Base-by-base conservation (phyloP, 202 grass and related monocot species). In the Carex arenaria region DNA sequence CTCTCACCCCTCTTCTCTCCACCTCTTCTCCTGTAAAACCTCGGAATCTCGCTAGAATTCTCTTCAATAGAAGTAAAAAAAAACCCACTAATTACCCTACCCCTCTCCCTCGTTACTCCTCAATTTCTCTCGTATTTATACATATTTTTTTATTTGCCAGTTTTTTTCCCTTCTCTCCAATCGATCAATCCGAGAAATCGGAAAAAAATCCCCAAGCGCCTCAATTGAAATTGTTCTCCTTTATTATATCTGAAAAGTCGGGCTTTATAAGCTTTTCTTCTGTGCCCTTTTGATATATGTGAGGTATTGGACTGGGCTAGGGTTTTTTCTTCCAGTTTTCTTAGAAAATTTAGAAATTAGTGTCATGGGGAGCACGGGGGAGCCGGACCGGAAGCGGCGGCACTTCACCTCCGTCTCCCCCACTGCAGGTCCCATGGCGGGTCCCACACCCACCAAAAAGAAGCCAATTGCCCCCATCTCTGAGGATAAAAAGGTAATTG, bases 401-500 rank as follows among this genome's bases (percentile, higher is more conserved):
- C 84, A 90, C 68, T 81, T 91, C 62, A 81, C 61, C 78, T 83
- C 92, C 66, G 82, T 92, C 54, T 84, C 85, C 59, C 88, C 85
- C 34, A 84, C 87, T 15, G 85, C 88, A 3, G 83, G 70, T 40
- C 72, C 83, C 51, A 91, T 80, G 30, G 64, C 82, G 10, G 83
- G 87, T 17, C 55, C 87, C 74, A 86, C 86, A 2, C 78, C 90
- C 18, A 80, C 85, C 68, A 91, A 91, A 80, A 90, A 89, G 75
- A 85, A 85, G 17, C 84, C 78, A 3, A 66, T 86, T 42, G 15
- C 84, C 5, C 87, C 86, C 17, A 84, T 66, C 70, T 90, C 90
- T 19, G 90, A 90, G 71, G 88, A 94, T 60, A 92, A 84, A 76
- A 94, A 92, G 90, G 90, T 94, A 84, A 82, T 63, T 64, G 3